Conservation (phyloP, 768 basidiomycete genomes). For the Leccinum uliginosum region DNA sequence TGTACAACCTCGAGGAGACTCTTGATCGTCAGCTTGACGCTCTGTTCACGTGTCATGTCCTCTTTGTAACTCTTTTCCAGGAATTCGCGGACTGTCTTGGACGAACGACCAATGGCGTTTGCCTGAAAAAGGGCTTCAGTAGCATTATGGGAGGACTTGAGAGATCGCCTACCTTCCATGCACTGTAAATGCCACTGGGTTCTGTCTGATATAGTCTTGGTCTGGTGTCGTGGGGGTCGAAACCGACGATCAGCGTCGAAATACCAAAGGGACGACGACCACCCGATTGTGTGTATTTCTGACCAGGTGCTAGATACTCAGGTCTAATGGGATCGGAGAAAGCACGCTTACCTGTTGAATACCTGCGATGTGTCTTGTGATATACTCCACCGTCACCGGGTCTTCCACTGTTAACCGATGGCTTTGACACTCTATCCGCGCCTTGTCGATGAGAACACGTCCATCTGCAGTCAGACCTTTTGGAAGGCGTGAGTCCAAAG, state of each 20-base stretch:
- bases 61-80: conserved; percentile 97
- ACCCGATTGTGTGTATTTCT: conserved; percentile 98
- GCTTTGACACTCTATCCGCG: conserved; percentile 95
- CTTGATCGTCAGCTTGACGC: conserved; percentile 93
- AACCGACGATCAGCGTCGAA: conserved; percentile 93
- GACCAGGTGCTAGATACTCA: not conserved
- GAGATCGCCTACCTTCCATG: conserved; percentile 77
- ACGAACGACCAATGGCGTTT: conserved; percentile 95
- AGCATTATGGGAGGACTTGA: not conserved
- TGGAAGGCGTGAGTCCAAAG: conserved; percentile 8
- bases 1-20: conserved; percentile 96
- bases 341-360: conserved; percentile 80
- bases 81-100: conserved; percentile 98
- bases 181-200: conserved; percentile 95
- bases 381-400: conserved; percentile 97
- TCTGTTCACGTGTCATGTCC: conserved; percentile 81
- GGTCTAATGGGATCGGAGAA: not conserved
- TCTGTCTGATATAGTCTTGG: conserved; percentile 96
- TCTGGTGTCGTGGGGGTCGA: conserved; percentile 85
- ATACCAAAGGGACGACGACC: conserved; percentile 98
- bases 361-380: conserved; percentile 96
- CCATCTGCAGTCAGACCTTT: conserved; percentile 96
- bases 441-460: conserved; percentile 96
- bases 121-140: conserved; percentile 49
- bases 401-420: conserved; percentile 97